Percentiles rank a stretch among this genome's conserved stretches.
These are phyloP conservation scores for Cercospora sp. DNA, from an alignment of 2,329 filamentous ascomycete genomes.

Conservation along the genomic window DNA sequence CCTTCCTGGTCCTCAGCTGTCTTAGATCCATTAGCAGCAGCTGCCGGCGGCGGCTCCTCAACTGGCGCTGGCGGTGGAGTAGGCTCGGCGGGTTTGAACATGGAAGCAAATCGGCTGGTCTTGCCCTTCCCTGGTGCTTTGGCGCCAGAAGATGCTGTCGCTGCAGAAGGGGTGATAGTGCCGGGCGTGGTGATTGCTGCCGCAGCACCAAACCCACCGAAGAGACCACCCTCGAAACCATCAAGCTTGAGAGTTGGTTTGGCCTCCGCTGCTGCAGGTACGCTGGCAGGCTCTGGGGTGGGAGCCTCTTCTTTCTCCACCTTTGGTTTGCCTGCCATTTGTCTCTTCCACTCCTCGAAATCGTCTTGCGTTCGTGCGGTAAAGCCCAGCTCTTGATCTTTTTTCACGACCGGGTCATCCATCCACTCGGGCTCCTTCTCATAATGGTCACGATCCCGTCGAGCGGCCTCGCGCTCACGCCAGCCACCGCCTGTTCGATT, in stretches of 20 bases:
- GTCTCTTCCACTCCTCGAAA: constrained; percentile 91
- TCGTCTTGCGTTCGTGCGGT: constrained; percentile 75
- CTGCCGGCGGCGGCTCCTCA: constrained; percentile 12
- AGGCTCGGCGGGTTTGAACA: constrained; percentile 49
- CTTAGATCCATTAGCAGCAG: constrained; percentile 37
- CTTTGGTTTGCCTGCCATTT: constrained; percentile 63
- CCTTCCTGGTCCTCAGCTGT: constrained; percentile 76
- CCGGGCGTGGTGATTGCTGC: constrained; percentile 32
- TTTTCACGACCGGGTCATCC: constrained; percentile 60
- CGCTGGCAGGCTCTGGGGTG: constrained; percentile 23
- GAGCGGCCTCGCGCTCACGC: constrained; percentile 47
- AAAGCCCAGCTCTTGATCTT: constrained; percentile 51
- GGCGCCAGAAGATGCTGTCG: constrained; percentile 4
- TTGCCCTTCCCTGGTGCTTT: constrained; percentile 58
- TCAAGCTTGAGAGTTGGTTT: constrained; percentile 60
- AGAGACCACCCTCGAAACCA: constrained; percentile 73
- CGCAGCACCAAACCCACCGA: constrained; percentile 59
- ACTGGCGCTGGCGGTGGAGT: constrained; percentile 22
- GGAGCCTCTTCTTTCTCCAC: constrained; percentile 24
- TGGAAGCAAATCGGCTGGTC: constrained; percentile 81
- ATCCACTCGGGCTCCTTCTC: constrained; percentile 92
- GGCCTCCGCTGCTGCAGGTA: constrained; percentile 21
- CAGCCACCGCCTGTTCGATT: constrained; percentile 58
- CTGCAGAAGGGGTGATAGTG: constrained; percentile 16
- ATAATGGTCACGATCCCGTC: constrained; percentile 48